phyloP scores from a whole-genome alignment of 371 early-diverging fungal species.

The Actinomortierella ambigua region DNA sequence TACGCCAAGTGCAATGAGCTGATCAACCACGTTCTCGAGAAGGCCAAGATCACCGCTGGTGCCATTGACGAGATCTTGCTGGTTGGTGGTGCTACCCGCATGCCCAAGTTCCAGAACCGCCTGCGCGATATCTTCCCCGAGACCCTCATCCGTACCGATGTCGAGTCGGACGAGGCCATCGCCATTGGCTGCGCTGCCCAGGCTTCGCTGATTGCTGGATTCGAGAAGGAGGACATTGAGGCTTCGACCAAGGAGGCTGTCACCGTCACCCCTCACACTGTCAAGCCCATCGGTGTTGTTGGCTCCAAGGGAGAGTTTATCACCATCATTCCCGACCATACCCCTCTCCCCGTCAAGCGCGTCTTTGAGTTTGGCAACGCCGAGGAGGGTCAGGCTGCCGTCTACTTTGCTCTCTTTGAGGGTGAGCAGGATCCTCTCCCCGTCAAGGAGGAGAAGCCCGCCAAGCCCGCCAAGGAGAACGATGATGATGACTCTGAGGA shows the following conservation, averaged over 20 bases:
- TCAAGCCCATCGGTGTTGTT: conserved; percentile 81
- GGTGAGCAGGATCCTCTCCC: conserved; percentile 61
- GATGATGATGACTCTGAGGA: conserved; percentile 57
- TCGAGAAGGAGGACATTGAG: conserved; percentile 59
- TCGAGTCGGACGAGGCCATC: conserved; percentile 96
- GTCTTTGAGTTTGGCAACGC: conserved; percentile 73
- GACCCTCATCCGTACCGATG: conserved; percentile 76
- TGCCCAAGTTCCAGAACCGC: conserved; percentile 94
- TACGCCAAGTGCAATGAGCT: conserved; percentile 77
- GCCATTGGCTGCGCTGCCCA: conserved; percentile 99
- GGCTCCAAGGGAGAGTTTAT: conserved; percentile 75
- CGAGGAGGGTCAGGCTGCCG: conserved; percentile 71
- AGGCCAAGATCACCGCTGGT: conserved; percentile 36
- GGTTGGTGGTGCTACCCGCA: conserved; percentile 98
- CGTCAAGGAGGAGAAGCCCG: conserved; percentile 63
- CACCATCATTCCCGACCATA: conserved; percentile 78
- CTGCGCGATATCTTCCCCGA: conserved; percentile 84
- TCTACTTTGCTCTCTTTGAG: conserved; percentile 85
- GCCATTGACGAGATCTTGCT: conserved; percentile 89
- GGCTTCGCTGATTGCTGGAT: conserved; percentile 71
- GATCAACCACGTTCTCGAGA: conserved; percentile 65
- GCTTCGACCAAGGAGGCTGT: conserved; percentile 64
- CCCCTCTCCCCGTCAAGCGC: conserved; percentile 87
- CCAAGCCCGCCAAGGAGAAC: conserved; percentile 34
- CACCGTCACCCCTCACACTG: conserved; percentile 70